Conservation (phyloP, 805 yeast species). For the Candida bentonensis region DNA sequence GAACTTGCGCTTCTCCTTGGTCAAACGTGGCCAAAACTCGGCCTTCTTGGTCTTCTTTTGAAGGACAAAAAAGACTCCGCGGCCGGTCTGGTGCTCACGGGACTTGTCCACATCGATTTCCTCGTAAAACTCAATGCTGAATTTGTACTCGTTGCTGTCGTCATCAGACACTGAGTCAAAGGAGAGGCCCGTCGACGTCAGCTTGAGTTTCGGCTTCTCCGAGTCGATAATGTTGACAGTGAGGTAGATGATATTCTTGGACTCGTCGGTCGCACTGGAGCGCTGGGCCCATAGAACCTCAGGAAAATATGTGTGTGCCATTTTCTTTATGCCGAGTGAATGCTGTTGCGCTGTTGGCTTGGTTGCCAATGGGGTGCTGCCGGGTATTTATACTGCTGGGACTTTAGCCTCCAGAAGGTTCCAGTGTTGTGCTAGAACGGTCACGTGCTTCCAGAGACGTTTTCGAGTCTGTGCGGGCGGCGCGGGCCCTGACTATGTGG, state of each 20-base stretch:
- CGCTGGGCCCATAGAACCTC: conserved; percentile 94
- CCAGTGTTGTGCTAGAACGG: no score
- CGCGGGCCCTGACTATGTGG: no score
- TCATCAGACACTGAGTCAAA: conserved; percentile 39
- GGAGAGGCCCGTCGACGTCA: conserved; percentile 41
- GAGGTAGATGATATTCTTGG: conserved; percentile 61
- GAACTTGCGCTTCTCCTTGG: conserved; percentile 68
- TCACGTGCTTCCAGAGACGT: no score
- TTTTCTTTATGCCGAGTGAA: no score
- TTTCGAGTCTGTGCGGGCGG: no score
- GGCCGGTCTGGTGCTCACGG: conserved; percentile 42
- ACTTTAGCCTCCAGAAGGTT: no score
- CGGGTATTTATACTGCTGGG: no score
- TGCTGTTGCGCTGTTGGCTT: no score
- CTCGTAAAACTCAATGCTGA: conserved; percentile 61
- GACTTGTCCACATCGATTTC: conserved; percentile 59
- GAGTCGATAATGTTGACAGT: conserved; percentile 68
- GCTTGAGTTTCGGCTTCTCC: conserved; percentile 41
- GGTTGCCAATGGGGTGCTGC: no score
- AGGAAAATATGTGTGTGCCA: conserved; percentile 21
- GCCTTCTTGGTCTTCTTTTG: conserved; percentile 52
- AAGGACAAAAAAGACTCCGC: conserved; percentile 48
- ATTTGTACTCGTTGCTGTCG: conserved; percentile 33
- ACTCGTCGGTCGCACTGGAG: conserved; percentile 55
- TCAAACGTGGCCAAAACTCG: conserved; percentile 93